A percentile compares a stretch with the other conserved stretches of the same genome.
These are phyloP conservation scores for Holtermanniella nyarrowii DNA, from an alignment of 768 basidiomycete species.

Conservation along the genomic window DNA sequence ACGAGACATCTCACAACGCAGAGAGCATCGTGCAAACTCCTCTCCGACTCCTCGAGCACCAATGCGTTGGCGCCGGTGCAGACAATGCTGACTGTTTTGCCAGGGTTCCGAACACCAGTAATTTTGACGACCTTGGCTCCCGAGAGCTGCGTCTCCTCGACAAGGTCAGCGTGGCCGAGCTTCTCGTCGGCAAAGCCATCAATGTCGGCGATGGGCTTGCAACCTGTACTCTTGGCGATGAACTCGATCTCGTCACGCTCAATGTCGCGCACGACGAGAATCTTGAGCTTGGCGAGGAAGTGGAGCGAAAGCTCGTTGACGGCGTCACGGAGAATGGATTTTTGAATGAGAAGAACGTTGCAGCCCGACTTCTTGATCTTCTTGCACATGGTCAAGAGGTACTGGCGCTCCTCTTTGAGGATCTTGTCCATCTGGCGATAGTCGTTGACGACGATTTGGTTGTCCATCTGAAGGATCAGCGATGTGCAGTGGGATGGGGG, in stretches of 20 bases:
- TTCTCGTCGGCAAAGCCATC: slow-evolving; percentile 98
- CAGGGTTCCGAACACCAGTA: slow-evolving; percentile 87
- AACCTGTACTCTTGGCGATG: slow-evolving; percentile 83
- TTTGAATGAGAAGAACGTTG: slow-evolving; percentile 97
- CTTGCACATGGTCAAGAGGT: slow-evolving; percentile 94
- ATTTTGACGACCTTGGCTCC: slow-evolving; percentile 89
- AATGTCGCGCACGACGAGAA: slow-evolving; percentile 91
- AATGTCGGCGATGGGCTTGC: slow-evolving; percentile 93
- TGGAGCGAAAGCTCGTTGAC: slow-evolving; percentile 95
- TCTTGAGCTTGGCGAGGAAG: slow-evolving; percentile 93
- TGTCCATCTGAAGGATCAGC: slow-evolving; percentile 70
- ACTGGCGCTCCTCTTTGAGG: slow-evolving; percentile 96
- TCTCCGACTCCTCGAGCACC: slow-evolving; percentile 92
- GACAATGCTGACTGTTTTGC: slow-evolving; percentile 87
- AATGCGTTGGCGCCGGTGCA: slow-evolving; percentile 87
- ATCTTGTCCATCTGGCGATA: slow-evolving; percentile 99
- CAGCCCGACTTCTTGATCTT: slow-evolving; percentile 99
- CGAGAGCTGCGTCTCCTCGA: slow-evolving; percentile 68
- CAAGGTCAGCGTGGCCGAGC: slow-evolving; percentile 87
- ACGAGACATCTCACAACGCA: slow-evolving; percentile 97
- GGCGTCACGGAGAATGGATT: slow-evolving; percentile 98
- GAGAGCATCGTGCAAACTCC: slow-evolving; percentile 95
- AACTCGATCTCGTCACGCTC: slow-evolving; percentile 99
- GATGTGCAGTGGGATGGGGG: background rate
- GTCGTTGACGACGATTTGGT: slow-evolving; percentile 97